Evolutionary conservation across 192 early-diverging fungal genomes (phyloP), one percentile per base, ranked within the genome.

Genomic region (Radiomyces spectabilis): DNA sequence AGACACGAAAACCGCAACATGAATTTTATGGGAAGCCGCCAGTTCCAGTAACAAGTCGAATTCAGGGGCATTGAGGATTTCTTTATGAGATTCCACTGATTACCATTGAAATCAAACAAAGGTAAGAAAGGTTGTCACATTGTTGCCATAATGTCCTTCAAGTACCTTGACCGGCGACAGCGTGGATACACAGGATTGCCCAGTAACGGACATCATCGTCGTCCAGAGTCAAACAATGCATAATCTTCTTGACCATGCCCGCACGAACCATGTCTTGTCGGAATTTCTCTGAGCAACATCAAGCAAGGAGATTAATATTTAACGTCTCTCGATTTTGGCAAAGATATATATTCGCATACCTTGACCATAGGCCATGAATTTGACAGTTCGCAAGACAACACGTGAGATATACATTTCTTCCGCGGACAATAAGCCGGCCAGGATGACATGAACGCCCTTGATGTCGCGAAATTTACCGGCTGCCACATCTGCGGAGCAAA

Each of bases 151-250:
- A 34, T 8, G 15, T 44, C 7, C 5, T 25, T 22, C 33, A 24
- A 6, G 5, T 54, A 65, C 63, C 63, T 66, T 66, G 64, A 18
- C 51, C 52, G 33, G 61, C 71, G 16, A 73, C 67, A 16, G 64
- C 73, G 27, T 71, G 68, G 1, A 68, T 62, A 32, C 72, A 61
- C 5, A 80, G 65, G 35, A 86, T 54, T 1, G 85, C 73, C 88
- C 88, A 89, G 37, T 86, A 87, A n/a, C 75, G 73, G n/a, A 79
- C 74, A 55, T 89, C 85, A 6, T 77, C 79, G 33, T 89, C 87
- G n/a, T 66, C 68, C 4, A 66, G 59, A 15, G 75, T 64, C 19
- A 89, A 57, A 44, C 74, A 85, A 22, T 83, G 79, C 32, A 84
- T 69, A n/a, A 81, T 71, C 44, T 84, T 75, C 24, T 68, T 68